These are phyloP conservation scores for Linnemannia zychae DNA, from an alignment of 192 early-diverging fungal species.

Conservation along the genomic window DNA sequence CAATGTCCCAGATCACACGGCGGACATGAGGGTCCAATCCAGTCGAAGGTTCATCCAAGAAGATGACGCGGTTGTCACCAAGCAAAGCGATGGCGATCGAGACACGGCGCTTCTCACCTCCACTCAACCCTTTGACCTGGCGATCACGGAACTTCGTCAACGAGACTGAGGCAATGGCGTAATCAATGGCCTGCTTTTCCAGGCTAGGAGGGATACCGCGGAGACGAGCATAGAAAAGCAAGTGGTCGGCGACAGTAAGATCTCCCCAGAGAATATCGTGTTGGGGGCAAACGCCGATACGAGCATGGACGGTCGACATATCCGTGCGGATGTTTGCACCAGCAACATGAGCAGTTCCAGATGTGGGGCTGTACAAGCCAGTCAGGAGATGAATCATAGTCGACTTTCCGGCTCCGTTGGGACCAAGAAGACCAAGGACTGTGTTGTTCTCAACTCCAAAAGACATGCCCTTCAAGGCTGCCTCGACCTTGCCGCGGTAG, in stretches of 20 bases:
- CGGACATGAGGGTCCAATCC: constrained; percentile 70
- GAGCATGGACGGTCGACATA: constrained; percentile 44
- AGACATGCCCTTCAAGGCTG: constrained; percentile 41
- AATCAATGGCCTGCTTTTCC: constrained; percentile 34
- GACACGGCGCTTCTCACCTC: constrained; percentile 74
- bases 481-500: constrained; percentile 44
- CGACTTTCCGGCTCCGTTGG: constrained; percentile 82
- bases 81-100: constrained; percentile 66
- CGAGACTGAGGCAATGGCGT: constrained; percentile 40
- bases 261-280: constrained; percentile 63
- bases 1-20: constrained; percentile 67
- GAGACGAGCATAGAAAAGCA: constrained; percentile 62
- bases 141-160: constrained; percentile 56
- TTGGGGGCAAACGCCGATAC: constrained; percentile 70
- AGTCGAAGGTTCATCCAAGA: constrained; percentile 73
- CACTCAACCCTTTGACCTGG: constrained; percentile 57
- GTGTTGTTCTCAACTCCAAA: constrained; percentile 71
- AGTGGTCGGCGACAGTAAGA: constrained; percentile 64
- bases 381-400: constrained; percentile 61
- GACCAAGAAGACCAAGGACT: constrained; percentile 75
- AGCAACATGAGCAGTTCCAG: constrained; percentile 48
- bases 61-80: constrained; percentile 62
- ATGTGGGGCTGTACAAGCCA: constrained; percentile 32
- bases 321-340: constrained; percentile 49
- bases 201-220: constrained; percentile 56